phyloP scores from a whole-genome alignment of 805 yeast genomes.

The Wickerhamomyces silvicola region DNA sequence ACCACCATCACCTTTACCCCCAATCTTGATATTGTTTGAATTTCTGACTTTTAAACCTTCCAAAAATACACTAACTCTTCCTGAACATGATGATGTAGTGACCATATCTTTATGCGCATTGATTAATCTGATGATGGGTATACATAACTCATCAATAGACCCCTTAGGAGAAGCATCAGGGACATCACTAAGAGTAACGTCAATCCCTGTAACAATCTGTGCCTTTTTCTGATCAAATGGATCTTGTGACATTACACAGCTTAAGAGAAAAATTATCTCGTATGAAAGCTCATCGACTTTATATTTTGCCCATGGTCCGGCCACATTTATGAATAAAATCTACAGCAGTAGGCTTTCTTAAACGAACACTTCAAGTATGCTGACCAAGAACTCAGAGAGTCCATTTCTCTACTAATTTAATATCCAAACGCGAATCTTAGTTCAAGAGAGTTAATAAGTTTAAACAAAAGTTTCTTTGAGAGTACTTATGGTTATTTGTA shows the following conservation, averaged over 20 bases:
- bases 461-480: too few species aligned
- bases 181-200: slow-evolving; percentile 30
- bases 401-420: too few species aligned
- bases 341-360: too few species aligned
- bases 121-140: slow-evolving; percentile 66
- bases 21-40: slow-evolving; percentile 37
- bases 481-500: too few species aligned
- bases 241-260: slow-evolving; percentile 28
- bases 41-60: slow-evolving; percentile 55
- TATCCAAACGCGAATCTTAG: too few species aligned
- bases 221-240: slow-evolving; percentile 65
- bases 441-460: too few species aligned
- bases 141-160: slow-evolving; percentile 64
- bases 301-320: too few species aligned
- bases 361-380: too few species aligned
- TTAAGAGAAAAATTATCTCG: too few species aligned
- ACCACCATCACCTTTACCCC: slow-evolving; percentile 88
- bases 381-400: too few species aligned
- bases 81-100: slow-evolving; percentile 86
- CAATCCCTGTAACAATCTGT: slow-evolving; percentile 47
- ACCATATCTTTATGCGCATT: slow-evolving; percentile 63
- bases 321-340: too few species aligned
- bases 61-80: slow-evolving; percentile 73
- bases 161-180: slow-evolving; percentile 86
- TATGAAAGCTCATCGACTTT: too few species aligned